Percentiles rank a stretch among this genome's conserved stretches.
phyloP scores from a whole-genome alignment of 208 protist species.

The Acanthamoeba royreba region DNA sequence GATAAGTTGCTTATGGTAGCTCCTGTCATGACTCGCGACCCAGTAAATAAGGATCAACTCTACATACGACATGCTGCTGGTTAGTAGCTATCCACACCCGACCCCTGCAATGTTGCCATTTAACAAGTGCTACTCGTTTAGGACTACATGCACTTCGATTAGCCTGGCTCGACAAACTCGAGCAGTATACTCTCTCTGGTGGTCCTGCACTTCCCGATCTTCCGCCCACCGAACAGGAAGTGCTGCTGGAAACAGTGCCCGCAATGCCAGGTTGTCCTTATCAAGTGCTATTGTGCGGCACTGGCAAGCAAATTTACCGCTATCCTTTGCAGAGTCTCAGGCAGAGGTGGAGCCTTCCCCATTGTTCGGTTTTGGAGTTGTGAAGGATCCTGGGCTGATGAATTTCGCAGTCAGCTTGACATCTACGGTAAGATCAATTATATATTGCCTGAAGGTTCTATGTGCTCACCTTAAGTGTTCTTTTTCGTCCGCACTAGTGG shows the following conservation, averaged over 20 bases:
- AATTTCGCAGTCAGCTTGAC: not conserved
- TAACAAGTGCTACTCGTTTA: not conserved
- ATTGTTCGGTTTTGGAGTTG: not conserved
- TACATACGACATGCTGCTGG: slow-evolving; percentile 11
- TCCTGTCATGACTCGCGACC: not conserved
- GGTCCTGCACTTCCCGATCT: not conserved
- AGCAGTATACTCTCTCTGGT: not conserved
- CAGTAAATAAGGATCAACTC: not conserved
- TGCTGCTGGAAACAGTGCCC: not conserved
- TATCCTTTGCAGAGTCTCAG: not conserved
- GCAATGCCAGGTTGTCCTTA: not conserved
- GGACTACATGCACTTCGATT: not conserved
- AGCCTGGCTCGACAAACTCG: not conserved
- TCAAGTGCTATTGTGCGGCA: not conserved
- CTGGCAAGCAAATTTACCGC: not conserved
- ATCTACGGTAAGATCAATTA: slow-evolving; percentile 2
- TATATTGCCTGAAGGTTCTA: no score
- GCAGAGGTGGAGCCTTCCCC: not conserved
- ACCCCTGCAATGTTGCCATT: not conserved
- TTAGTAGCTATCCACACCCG: not conserved
- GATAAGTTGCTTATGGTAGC: not conserved
- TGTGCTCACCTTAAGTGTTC: no score
- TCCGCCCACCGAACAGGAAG: not conserved
- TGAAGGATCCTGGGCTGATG: not conserved
- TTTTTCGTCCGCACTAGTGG: not conserved